Evolutionary conservation across 371 early-diverging fungal genomes (phyloP).

Genomic region (Basidiobolus heterosporus): DNA sequence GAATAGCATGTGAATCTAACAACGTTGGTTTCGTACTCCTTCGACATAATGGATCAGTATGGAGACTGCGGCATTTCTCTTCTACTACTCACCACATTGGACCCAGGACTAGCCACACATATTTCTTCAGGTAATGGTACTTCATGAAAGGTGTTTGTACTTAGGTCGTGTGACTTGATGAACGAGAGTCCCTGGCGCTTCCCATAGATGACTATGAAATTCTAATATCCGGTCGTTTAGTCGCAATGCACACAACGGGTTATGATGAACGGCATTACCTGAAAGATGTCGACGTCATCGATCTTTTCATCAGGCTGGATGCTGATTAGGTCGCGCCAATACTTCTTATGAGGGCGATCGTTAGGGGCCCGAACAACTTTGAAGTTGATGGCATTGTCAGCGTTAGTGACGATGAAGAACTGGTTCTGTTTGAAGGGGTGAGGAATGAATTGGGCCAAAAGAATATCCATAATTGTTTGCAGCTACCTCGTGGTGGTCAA

Average conservation of each 20-base stretch:
- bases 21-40: conserved; percentile 46
- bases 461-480: too few relatives aligned
- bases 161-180: conserved; percentile 31
- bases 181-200: conserved; percentile 39
- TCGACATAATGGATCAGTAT: conserved; percentile 1
- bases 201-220: conserved; percentile 38
- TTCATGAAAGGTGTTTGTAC: conserved; percentile 18
- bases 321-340: conserved; percentile 45
- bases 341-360: conserved; percentile 10
- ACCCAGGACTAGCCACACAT: conserved; percentile 41
- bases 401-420: conserved; percentile 59
- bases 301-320: conserved; percentile 46
- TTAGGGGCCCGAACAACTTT: conserved; percentile 35
- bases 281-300: conserved; percentile 69
- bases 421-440: conserved; percentile 19
- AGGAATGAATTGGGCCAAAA: too few relatives aligned
- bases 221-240: conserved; percentile 10
- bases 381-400: conserved; percentile 36
- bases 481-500: conserved; percentile 68
- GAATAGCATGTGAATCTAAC: conserved; percentile 48
- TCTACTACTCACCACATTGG: conserved; percentile 30
- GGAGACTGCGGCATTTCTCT: not conserved
- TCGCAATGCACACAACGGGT: not conserved
- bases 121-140: conserved; percentile 36
- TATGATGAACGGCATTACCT: conserved; percentile 12